Evolutionary conservation across 371 early-diverging fungal genomes (phyloP).

Genomic region (Mucor indicus): DNA sequence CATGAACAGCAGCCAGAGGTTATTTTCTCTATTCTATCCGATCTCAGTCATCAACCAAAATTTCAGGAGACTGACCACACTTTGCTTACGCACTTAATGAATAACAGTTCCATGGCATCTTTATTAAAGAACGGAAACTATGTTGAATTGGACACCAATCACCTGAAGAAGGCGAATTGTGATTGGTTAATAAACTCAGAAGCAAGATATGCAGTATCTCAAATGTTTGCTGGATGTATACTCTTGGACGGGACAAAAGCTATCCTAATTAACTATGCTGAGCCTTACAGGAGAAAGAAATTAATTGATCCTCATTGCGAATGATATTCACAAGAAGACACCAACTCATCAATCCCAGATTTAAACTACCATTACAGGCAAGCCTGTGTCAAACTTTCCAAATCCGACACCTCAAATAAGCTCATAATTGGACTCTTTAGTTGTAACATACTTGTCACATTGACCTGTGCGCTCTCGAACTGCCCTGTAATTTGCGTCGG

Average conservation of each 20-base stretch:
- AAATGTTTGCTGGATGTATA: slow-evolving; percentile 11
- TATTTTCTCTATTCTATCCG: slow-evolving; percentile 17
- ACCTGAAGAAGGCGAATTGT: slow-evolving; percentile 4
- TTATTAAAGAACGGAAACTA: slow-evolving; percentile 13
- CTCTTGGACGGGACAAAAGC: slow-evolving; percentile 12
- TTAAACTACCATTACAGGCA: neutral
- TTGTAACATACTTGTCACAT: slow-evolving; percentile 13
- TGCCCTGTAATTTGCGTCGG: slow-evolving; percentile 3
- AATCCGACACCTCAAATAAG: slow-evolving; percentile 3
- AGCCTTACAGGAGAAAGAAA: slow-evolving; percentile 12
- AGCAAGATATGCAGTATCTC: slow-evolving; percentile 13
- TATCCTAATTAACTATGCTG: slow-evolving; percentile 13
- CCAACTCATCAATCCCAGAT: slow-evolving; percentile 7
- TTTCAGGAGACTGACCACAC: slow-evolving; percentile 3
- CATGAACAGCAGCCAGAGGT: slow-evolving; percentile 13
- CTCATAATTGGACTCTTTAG: slow-evolving; percentile 9
- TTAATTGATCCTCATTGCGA: slow-evolving; percentile 6
- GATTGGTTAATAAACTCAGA: slow-evolving; percentile 6
- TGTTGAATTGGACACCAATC: slow-evolving; percentile 5
- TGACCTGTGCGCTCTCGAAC: slow-evolving; percentile 9
- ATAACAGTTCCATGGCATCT: slow-evolving; percentile 9
- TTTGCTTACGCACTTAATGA: slow-evolving; percentile 14
- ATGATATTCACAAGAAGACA: slow-evolving; percentile 9
- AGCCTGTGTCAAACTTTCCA: slow-evolving; percentile 7
- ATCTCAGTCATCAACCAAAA: slow-evolving; percentile 11